Conservation (phyloP, 2,329 filamentous ascomycete species). For the Fusarium kyushuense region DNA sequence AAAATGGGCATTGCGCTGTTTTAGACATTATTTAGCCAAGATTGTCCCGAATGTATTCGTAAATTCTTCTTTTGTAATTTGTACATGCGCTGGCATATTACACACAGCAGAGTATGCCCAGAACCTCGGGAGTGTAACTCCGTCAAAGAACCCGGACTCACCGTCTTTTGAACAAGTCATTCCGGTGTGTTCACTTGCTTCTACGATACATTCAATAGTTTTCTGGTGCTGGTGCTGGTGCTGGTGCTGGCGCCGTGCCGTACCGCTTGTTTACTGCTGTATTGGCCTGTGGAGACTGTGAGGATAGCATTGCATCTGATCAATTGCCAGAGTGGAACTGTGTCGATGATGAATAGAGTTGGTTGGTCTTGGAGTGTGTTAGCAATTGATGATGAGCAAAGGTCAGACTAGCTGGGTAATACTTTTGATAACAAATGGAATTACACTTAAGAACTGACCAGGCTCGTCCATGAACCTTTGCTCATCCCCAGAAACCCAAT, state of each 20-base stretch:
- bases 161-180: conserved; percentile 35
- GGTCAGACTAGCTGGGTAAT: background rate
- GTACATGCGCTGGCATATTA: conserved; percentile 15
- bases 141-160: conserved; percentile 27
- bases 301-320: conserved; percentile 10
- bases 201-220: background rate
- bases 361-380: background rate
- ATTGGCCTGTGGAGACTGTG: conserved; percentile 27
- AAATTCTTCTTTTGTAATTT: conserved; percentile 15
- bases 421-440: background rate
- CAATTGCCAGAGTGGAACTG: conserved; percentile 16
- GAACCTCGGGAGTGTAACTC: conserved; percentile 28
- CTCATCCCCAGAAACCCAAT: background rate
- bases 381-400: background rate
- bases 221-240: background rate
- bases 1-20: background rate
- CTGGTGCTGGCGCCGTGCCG: conserved; percentile 14
- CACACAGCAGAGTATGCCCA: background rate
- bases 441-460: background rate
- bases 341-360: conserved; percentile 18
- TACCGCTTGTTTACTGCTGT: conserved; percentile 35
- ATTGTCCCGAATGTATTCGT: background rate
- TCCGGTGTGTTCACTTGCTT: conserved; percentile 13
- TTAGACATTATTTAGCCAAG: background rate
- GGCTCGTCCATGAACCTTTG: background rate